Conservation (phyloP, 176 grass and related monocot genomes). For the Pontederia crassipes region DNA sequence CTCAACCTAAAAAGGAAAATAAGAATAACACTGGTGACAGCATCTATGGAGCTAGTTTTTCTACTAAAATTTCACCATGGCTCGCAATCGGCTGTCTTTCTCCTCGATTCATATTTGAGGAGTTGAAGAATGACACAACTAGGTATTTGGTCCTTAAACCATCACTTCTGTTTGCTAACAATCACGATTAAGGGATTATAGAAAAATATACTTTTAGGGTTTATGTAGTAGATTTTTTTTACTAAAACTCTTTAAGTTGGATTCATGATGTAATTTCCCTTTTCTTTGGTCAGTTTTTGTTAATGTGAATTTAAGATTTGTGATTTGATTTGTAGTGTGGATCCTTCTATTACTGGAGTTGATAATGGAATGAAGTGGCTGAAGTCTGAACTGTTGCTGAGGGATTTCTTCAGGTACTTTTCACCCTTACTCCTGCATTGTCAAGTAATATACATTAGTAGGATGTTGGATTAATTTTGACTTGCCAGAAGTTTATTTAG, state of each 20-base stretch:
- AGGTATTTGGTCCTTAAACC: conserved; percentile 28
- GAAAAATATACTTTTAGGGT: neutral
- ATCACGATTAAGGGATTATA: neutral
- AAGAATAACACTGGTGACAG: conserved; percentile 44
- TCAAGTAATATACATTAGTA: too few relatives aligned
- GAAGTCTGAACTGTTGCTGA: conserved; percentile 90
- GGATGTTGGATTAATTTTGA: neutral
- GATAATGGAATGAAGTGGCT: conserved; percentile 91
- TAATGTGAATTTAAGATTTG: neutral
- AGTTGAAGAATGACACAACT: conserved; percentile 75
- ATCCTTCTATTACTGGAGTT: conserved; percentile 25
- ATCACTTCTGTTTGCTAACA: neutral
- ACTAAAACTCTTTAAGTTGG: neutral
- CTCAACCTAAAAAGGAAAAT: conserved; percentile 52
- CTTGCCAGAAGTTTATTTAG: too few relatives aligned
- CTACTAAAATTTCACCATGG: conserved; percentile 98
- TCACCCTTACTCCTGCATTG: neutral
- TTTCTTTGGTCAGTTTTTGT: neutral
- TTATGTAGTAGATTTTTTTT: neutral
- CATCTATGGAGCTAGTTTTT: conserved; percentile 96
- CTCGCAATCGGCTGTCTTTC: conserved; percentile 89
- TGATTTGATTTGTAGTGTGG: conserved; percentile 34
- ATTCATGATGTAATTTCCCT: neutral
- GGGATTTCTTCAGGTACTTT: conserved; percentile 93
- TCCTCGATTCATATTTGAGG: conserved; percentile 89